Evolutionary conservation across 805 yeast genomes (phyloP), one percentile per base, ranked within the genome.

Genomic region (Candida stauntonica): DNA sequence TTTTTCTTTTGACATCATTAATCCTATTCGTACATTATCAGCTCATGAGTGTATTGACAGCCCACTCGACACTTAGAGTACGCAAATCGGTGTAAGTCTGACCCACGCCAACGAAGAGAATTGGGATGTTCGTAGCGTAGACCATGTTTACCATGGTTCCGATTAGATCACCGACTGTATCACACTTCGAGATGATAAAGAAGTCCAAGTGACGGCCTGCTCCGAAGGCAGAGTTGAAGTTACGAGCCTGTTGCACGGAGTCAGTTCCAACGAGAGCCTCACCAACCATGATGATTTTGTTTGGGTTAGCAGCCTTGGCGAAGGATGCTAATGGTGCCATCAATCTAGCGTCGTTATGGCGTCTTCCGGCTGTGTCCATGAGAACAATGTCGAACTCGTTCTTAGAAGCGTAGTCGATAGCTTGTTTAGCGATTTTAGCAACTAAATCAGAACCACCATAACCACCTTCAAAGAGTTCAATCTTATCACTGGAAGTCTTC

Each of bases 111-210:
- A 91, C 93, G 61, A 93, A 93, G 48, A 91, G 68, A 26, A 91
- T 93, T 0, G 99, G 99, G 17, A 91, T 93, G 23, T 89, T 86
- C 0, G 98, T 93, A 5, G 96, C 89, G 68, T 85, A 85, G 2
- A 94, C 96, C 95, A 91, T 86, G 60, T 93, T 93, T 18, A 91
- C 96, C 86, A 91, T 86, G 2, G 96, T 81, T 17, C 99, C 99
- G 31, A 91, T 81, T 76, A 91, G 72, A 54, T 88, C 96, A 21
- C 98, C 99, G 20, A 91, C 99, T 0, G 99, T 93, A 59, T 91
- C 99, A 53, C 96, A 93, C 60, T 91, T 91, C 34, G 95, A 84
- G 27, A 91, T 82, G 42, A 91, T 81, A 64, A 91, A 93, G 58
- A 89, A 93, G 61, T 93, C 97, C 31, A 91, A 66, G 29, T 75